These are phyloP conservation scores for Morella rubra DNA, from an alignment of 306 rosid species.

Conservation along the genomic window DNA sequence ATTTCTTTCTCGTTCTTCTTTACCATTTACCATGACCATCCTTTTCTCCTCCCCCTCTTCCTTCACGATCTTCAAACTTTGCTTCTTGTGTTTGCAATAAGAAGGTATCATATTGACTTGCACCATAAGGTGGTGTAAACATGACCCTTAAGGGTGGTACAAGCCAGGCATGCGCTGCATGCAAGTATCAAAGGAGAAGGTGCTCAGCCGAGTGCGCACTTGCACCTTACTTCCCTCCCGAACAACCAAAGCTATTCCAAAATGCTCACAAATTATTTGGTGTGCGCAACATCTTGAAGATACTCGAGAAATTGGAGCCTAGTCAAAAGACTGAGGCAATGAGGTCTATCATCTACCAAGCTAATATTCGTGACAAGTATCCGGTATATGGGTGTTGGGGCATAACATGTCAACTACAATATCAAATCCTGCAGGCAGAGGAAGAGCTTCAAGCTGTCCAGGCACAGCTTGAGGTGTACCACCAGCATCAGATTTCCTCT, in stretches of 20 bases:
- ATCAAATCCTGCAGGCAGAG: slow-evolving; percentile 43
- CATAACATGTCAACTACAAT: slow-evolving; percentile 44
- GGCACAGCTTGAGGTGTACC: slow-evolving; percentile 54
- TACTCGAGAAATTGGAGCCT: slow-evolving; percentile 44
- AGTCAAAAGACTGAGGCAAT: slow-evolving; percentile 47
- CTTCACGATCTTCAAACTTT: background rate
- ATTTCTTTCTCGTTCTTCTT: no score
- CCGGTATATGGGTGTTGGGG: slow-evolving; percentile 70
- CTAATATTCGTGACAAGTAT: slow-evolving; percentile 50
- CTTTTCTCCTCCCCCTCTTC: background rate
- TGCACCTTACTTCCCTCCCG: slow-evolving; percentile 75
- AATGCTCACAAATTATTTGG: slow-evolving; percentile 78
- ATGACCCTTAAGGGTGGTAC: slow-evolving; percentile 77
- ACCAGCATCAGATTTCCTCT: slow-evolving; percentile 28
- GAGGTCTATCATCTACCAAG: slow-evolving; percentile 63
- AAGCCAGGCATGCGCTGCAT: slow-evolving; percentile 74
- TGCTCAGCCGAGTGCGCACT: slow-evolving; percentile 64
- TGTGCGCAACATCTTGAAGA: slow-evolving; percentile 60
- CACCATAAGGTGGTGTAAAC: slow-evolving; percentile 18
- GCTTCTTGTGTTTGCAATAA: slow-evolving; percentile 6
- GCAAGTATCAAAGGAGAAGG: slow-evolving; percentile 65
- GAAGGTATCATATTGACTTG: background rate
- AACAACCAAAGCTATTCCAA: slow-evolving; percentile 57
- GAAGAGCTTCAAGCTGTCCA: slow-evolving; percentile 62
- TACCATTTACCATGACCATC: no score